phyloP scores from a whole-genome alignment of 2,329 filamentous ascomycete genomes.

The Cryphonectria parasitica region DNA sequence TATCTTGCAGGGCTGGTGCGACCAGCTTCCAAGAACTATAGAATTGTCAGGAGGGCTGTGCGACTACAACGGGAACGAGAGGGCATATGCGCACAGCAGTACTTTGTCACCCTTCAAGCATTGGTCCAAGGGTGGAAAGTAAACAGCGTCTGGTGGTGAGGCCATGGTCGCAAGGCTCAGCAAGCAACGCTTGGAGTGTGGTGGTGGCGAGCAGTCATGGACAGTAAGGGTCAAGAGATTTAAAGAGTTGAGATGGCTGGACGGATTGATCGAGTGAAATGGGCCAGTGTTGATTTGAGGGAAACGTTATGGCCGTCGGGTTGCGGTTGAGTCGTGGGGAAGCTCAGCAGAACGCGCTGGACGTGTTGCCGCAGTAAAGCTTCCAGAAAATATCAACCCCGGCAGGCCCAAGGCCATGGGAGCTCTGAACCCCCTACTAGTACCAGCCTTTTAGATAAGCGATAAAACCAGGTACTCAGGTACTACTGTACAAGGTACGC shows the following conservation, averaged over 20 bases:
- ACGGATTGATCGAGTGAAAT: neutral
- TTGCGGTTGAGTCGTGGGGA: conserved; percentile 11
- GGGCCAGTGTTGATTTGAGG: neutral
- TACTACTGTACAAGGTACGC: neutral
- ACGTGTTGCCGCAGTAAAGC: conserved; percentile 8
- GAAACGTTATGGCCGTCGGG: conserved; percentile 11
- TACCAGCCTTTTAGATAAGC: conserved; percentile 7
- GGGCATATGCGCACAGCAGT: conserved; percentile 68
- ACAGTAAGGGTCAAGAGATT: conserved; percentile 15
- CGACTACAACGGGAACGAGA: neutral
- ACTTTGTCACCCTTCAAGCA: conserved; percentile 81
- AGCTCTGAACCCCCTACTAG: neutral
- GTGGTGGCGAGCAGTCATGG: conserved; percentile 27
- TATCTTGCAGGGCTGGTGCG: conserved; percentile 60
- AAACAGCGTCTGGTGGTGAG: conserved; percentile 69
- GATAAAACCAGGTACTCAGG: conserved; percentile 3
- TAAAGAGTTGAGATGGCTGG: conserved; percentile 22
- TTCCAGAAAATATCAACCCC: conserved; percentile 2
- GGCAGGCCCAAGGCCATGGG: conserved; percentile 8
- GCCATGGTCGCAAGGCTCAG: conserved; percentile 68
- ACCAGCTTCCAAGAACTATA: conserved; percentile 65
- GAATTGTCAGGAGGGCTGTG: conserved; percentile 20
- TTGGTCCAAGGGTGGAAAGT: conserved; percentile 83
- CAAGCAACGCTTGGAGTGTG: conserved; percentile 34
- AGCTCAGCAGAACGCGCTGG: conserved; percentile 11